Base-by-base conservation (phyloP, 2,329 filamentous ascomycete genomes). In the Colletotrichum sp. region DNA sequence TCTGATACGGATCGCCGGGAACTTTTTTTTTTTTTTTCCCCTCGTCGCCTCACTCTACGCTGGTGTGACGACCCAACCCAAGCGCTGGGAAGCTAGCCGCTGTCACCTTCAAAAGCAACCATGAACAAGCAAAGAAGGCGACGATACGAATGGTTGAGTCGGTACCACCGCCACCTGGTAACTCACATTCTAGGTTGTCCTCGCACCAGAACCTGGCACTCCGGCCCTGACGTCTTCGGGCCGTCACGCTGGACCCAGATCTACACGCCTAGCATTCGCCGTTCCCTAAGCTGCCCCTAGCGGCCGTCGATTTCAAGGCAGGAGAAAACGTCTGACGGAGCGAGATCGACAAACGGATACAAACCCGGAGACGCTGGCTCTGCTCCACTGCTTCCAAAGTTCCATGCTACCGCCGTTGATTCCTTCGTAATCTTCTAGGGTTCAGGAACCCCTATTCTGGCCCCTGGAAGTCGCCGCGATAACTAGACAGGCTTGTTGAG, bases 331-430 rank as follows among this genome's bases (percentile, higher is more conserved):
- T 15, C 69, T 72, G 69, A 64, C 63, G 52, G 63, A 75, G 63
- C 72, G 57, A 72, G 73, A 68, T 72, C 73, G 73, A 63, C 73
- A 69, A 72, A 75, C 39, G 73, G 44, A 64, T 52, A 49, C 57
- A 57, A 32, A 32, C 73, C 73, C 21, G 70, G 55, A 60, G 44
- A 65, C 32, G 64, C 34, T 69, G 49, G 30, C 63, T 44, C 63
- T 68, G 57, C 73, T 76, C 70, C 73, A 76, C 73, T 73, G 34
- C 73, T 76, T 76, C 73, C n/a, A 76, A 69, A 64, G 70, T 73
- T 76, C 73, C 70, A 69, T 76, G 28, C 64, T 28, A 30, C 34
- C 63, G 44, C 49, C 28, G 32, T 36, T n/a, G 39, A 59, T 69
- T 73, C 64, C 59, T 69, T 69, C 62, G 28, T 39, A 52, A 44